Evolutionary conservation across 306 rosid genomes (phyloP), one percentile per base, ranked within the genome.

Genomic region (Abrus pulchellus): DNA sequence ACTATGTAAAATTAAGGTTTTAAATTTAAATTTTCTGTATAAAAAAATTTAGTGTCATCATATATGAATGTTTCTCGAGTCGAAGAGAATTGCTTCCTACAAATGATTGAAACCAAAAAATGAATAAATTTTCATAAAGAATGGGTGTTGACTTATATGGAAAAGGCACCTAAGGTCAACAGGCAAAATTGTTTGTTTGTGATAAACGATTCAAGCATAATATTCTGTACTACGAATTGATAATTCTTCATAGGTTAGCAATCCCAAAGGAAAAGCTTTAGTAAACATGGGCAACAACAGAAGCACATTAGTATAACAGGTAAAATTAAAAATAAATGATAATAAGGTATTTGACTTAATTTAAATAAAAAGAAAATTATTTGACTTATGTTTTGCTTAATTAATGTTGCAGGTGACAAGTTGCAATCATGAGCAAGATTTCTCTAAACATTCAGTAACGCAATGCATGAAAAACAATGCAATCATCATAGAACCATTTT

Each of bases 311-410:
- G 7, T 8, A 27, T 6, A 30, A 60, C 41, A 10, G 40, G 4
- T 0, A 9, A 11, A 14, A 14, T 27, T 7, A 7, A 3, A 65
- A n/a, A 66, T 8, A 66, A 44, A 20, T 41, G 13, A 27, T 20
- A 8, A 66, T 66, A 8, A 44, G 28, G 73, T 67, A 67, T 67
- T 45, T 48, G 40, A 67, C 73, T 67, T 10, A 44, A 41, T 45
- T 45, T 20, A 10, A 5, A 32, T 5, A 48, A 68, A 49, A 38
- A 7, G 7, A n/a, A 64, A 36, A 28, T 8, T 5, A 12, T 68
- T 68, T 68, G 43, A 68, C 43, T 48, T 30, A 28, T 44, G 20
- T 67, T 41, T 20, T 2, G 56, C 59, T 65, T 7, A 65, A 41
- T 40, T 33, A 64, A 65, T 41, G 11, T 63, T 7, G 69, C 6